Evolutionary conservation across 139 green algal genomes (phyloP).

Genomic region (Micromonas commoda): DNA sequence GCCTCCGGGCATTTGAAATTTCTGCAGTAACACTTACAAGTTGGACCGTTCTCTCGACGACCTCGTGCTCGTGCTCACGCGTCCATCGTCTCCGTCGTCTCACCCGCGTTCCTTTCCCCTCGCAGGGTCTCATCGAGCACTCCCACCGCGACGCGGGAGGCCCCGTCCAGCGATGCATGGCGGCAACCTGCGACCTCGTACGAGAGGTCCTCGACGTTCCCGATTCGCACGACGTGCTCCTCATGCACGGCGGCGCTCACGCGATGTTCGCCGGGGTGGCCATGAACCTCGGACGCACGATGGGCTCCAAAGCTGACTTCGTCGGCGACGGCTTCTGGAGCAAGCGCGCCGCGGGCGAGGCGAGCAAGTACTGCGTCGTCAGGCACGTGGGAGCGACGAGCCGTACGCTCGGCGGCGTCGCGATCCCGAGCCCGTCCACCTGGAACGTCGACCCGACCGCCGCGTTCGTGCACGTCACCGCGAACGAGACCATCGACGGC

Average conservation of each 20-base stretch:
- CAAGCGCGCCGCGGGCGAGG: slow-evolving; percentile 20
- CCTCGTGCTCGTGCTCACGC: too few species aligned
- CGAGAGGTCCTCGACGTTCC: slow-evolving; percentile 23
- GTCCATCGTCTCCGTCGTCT: too few species aligned
- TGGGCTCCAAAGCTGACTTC: neutral
- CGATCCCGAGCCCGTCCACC: neutral
- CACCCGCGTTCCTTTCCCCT: neutral
- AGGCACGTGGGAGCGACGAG: neutral
- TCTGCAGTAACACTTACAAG: too few species aligned
- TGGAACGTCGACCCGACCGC: neutral
- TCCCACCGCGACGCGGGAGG: slow-evolving; percentile 21
- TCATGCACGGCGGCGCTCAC: slow-evolving; percentile 39
- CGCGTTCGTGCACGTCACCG: slow-evolving; percentile 62
- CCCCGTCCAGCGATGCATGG: slow-evolving; percentile 25
- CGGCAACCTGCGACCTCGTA: neutral
- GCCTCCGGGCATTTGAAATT: too few species aligned
- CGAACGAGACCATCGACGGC: slow-evolving; percentile 94
- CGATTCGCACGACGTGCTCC: slow-evolving; percentile 1
- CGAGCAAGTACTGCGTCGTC: slow-evolving; percentile 19
- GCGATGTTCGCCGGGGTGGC: slow-evolving; percentile 38
- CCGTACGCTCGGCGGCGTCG: neutral
- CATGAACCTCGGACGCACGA: slow-evolving; percentile 11
- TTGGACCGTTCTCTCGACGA: too few species aligned
- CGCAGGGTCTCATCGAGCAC: slow-evolving; percentile 28
- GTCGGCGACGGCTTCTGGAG: slow-evolving; percentile 27